Base-by-base conservation (phyloP, 2,329 filamentous ascomycete species). In the Aspergillus melleus region DNA sequence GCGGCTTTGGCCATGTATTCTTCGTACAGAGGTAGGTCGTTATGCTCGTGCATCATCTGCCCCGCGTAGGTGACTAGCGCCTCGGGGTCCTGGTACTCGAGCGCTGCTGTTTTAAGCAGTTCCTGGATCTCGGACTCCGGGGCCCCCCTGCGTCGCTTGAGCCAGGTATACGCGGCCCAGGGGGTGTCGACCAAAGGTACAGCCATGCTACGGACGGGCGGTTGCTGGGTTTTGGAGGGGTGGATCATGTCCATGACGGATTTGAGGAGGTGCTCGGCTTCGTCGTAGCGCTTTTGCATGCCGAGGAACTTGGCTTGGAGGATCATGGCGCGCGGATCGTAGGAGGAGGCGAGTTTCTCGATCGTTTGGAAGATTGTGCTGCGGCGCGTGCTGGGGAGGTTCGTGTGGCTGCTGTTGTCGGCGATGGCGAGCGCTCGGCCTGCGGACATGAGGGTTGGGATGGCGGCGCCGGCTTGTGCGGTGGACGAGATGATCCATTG, bases 1-100 rank as follows among this genome's bases (percentile, higher is more conserved):
- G 76, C 76, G 29, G 73, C 72, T 55, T 70, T 70, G 47, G 49
- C 64, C 71, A 78, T 72, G 56, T 64, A 73, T 55, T 73, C 63
- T 61, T 77, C 75, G 54, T 77, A 77, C 36, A 55, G 54, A 2
- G 72, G 67, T 49, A 66, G 59, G 36, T 73, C 62, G 2, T 65
- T 61, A 1, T 66, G 63, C 32, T 66, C 63, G 32, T 66, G 61
- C 57, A 72, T 61, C 60, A 67, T 63, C 2, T 66, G 19, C 4
- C 55, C 57, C 3, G 74, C 73, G 44, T 70, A 69, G 8, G 65
- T 65, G 2, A 71, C 49, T 20, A 75, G 57, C 10, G 74, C 69
- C 1, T 53, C 26, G 4, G 70, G 66, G 19, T 75, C 70, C n/a
- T 73, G 63, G 52, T 72, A 77, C 22, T 72, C 61, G 14, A 68